Base-by-base conservation (phyloP, 768 basidiomycete genomes). In the Pleurotus djamor region DNA sequence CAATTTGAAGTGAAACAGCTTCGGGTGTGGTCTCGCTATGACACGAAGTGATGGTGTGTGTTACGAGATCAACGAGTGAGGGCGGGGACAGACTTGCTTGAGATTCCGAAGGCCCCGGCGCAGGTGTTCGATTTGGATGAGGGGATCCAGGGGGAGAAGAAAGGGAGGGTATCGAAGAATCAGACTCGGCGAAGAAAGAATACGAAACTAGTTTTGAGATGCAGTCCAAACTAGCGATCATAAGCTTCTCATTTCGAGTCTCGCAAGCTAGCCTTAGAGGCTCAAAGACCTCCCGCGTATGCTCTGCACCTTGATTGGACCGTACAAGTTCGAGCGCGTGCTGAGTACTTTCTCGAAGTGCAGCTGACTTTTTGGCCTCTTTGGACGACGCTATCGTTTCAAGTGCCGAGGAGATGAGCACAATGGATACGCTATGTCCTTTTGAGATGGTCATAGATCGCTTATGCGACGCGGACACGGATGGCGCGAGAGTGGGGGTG, bases 191-290 rank as follows among this genome's bases (percentile, higher is more conserved):
- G 68, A 98, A 98, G 83, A 98, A 98, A 28, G 94, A 95, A 72
- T 98, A 94, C 5, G 95, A 96, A 62, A 98, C 92, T 64, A 99
- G 85, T 74, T 99, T 99, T 58, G 94, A 93, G 61, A 98, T 94
- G 68, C 97, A 96, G 73, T 99, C 97, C 71, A 99, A 78, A 66
- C 96, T 96, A 14, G 95, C 92, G 69, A 97, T 93, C 89, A 95
- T 92, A 36, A 98, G 83, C 65, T 94, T 94, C 70, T 98, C 95
- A 63, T 82, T 91, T 54, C 88, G 84, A 4, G 96, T 98, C 78
- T 98, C 96, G 75, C 97, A 98, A 7, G 97, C 97, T 55, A 98
- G 79, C 51, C 93, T 86, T 57, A 99, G 81, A n/a, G 97, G 96
- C 67, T 97, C 94, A 67, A 99, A 94, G 54, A 98, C 91, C 68